Conservation (phyloP, 495 filamentous ascomycete genomes). For the Hypoxylon crocopeplum region DNA sequence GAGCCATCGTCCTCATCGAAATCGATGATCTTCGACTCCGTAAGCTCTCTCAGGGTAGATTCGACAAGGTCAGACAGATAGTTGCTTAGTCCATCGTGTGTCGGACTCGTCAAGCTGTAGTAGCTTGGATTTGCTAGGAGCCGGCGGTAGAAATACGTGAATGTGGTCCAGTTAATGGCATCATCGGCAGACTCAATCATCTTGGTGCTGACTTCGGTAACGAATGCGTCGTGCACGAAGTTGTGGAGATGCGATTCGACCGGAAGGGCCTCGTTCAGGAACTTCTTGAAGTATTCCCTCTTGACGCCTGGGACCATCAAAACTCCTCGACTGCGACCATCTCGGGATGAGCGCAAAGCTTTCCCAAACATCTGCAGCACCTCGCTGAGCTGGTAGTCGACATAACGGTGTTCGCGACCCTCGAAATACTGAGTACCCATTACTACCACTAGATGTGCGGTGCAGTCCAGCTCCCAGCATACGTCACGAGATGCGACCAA, state of each 20-base stretch:
- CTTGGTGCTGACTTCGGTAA: conserved; percentile 93
- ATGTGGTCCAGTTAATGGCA: conserved; percentile 97
- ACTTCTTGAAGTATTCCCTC: conserved; percentile 98
- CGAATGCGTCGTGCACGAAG: conserved; percentile 94
- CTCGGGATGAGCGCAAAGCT: conserved; percentile 75
- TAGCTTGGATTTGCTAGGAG: conserved; percentile 97
- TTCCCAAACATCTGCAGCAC: conserved; percentile 99
- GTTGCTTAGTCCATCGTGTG: conserved; percentile 90
- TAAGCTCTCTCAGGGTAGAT: conserved; percentile 86
- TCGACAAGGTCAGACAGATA: conserved; percentile 97
- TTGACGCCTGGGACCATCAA: conserved; percentile 94
- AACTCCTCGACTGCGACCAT: conserved; percentile 85
- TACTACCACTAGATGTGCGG: conserved; percentile 87
- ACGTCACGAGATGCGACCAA: conserved; percentile 92
- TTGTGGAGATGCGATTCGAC: conserved; percentile 93
- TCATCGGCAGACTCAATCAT: conserved; percentile 95
- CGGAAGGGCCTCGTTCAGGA: conserved; percentile 93
- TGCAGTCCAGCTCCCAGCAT: conserved; percentile 92
- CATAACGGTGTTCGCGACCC: conserved; percentile 94
- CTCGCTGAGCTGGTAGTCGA: conserved; percentile 95
- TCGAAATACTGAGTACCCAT: conserved; percentile 99
- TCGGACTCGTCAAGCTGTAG: conserved; percentile 88
- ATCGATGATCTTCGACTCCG: conserved; percentile 94
- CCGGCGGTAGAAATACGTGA: conserved; percentile 97
- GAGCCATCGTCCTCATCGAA: conserved; percentile 96